Base-by-base conservation (phyloP, 1,139 yeast genomes). In the Pichia sp. region DNA sequence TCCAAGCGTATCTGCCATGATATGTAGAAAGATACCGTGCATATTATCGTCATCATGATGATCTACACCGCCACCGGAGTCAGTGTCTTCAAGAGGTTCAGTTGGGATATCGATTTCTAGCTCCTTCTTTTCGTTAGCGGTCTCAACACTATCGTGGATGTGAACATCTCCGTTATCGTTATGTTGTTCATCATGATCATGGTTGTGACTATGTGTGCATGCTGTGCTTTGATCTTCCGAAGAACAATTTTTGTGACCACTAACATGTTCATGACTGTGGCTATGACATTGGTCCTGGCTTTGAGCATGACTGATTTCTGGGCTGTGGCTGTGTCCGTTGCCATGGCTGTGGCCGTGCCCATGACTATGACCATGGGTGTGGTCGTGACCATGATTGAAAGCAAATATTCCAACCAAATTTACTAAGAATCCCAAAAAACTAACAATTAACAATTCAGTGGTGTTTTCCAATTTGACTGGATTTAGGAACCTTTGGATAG, bases 371-470 rank as follows among this genome's bases (percentile, higher is more conserved):
- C 57, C 50, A 55, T 71, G 73, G 2, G 57, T 45, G 50, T 72
- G 76, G 4, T 64, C 54, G 11, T 59, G 61, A 1, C 89, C 92
- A 68, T 92, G 98, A 64, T 89, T 90, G 64, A 95, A 93, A 0
- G 97, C 97, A 72, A 90, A 87, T 4, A 95, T 85, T 2, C 99
- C 99, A 34, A 93, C 90, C 54, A 93, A 68, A 66, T 93, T 95
- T 26, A 95, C 99, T 53, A 88, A 69, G 49, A 95, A 75, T 0
- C 99, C 99, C 54, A 92, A 70, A 2, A 83, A 71, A 38, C 97
- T 88, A 4, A 93, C 99, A 16, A 92, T 79, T 34, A 95, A 74
- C 62, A 93, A 76, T 67, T 93, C 98, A n/a, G 82, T 85, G 1
- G 96, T 90, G 62, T 84, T 85, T 62, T 87, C 87, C 50, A 93